phyloP scores from a whole-genome alignment of 345 rosid genomes.

The Salix viminalis region DNA sequence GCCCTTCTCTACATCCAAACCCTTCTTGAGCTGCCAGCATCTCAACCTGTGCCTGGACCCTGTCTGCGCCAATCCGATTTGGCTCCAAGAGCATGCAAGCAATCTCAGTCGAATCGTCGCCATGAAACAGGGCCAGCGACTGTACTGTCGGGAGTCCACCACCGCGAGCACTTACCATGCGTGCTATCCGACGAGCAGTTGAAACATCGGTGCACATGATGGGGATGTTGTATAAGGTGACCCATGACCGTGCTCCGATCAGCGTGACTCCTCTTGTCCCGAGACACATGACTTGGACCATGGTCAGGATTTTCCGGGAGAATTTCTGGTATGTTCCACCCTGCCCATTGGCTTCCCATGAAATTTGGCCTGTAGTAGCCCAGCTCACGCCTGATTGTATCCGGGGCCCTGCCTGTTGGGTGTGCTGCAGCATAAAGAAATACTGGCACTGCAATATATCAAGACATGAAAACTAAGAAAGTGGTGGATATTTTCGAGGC shows the following conservation, averaged over 20 bases:
- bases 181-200: constrained; percentile 37
- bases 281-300: constrained; percentile 44
- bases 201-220: constrained; percentile 44
- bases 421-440: constrained; percentile 57
- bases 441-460: constrained; percentile 45
- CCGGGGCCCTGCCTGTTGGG: constrained; percentile 49
- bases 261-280: constrained; percentile 36
- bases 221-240: constrained; percentile 46
- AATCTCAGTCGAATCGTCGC: constrained; percentile 46
- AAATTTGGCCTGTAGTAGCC: constrained; percentile 58
- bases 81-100: constrained; percentile 67
- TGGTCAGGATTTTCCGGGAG: constrained; percentile 40
- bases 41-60: constrained; percentile 51
- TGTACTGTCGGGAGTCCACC: constrained; percentile 64
- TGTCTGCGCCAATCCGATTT: constrained; percentile 49
- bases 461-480: neutral
- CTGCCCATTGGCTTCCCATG: constrained; percentile 57
- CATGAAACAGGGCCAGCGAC: constrained; percentile 46
- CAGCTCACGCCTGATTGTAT: constrained; percentile 52
- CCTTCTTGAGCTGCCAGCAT: constrained; percentile 50
- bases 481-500: neutral
- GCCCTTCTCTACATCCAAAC: constrained; percentile 51
- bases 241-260: constrained; percentile 59
- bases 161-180: constrained; percentile 59
- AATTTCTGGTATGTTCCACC: constrained; percentile 35